phyloP scores from a whole-genome alignment of 768 basidiomycete genomes.

The Pleurotus ostreatus region DNA sequence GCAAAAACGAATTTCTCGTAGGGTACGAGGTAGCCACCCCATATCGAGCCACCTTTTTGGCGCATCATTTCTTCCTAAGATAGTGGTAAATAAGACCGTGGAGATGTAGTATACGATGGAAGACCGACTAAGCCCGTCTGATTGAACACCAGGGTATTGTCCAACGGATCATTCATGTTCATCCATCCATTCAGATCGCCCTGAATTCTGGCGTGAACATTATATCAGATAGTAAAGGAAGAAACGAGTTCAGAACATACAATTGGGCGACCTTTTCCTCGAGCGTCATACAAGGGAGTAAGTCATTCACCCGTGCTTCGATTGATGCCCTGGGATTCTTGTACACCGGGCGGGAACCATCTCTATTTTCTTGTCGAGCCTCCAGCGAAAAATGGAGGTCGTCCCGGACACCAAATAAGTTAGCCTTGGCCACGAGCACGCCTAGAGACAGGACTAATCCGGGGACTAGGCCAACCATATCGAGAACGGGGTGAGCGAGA shows the following conservation, averaged over 20 bases:
- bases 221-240: background rate
- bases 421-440: background rate
- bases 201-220: constrained; percentile 44
- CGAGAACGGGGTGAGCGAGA: background rate
- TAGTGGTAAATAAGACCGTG: background rate
- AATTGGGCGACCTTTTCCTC: constrained; percentile 66
- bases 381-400: constrained; percentile 34
- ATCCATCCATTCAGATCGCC: constrained; percentile 66
- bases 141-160: constrained; percentile 56
- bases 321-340: constrained; percentile 57
- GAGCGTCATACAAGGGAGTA: constrained; percentile 61
- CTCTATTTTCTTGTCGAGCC: constrained; percentile 46
- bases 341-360: constrained; percentile 52
- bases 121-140: constrained; percentile 47
- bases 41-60: constrained; percentile 55
- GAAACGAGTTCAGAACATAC: constrained; percentile 27
- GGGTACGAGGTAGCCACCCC: constrained; percentile 60
- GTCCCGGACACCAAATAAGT: constrained; percentile 3
- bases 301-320: constrained; percentile 57
- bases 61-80: constrained; percentile 50
- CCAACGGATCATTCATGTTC: constrained; percentile 54
- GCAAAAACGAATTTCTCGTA: constrained; percentile 62
- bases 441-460: background rate
- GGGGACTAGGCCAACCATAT: background rate
- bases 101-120: background rate